These are phyloP conservation scores for Diophrys appendiculata DNA, from an alignment of 73 alveolate species.

Conservation along the genomic window DNA sequence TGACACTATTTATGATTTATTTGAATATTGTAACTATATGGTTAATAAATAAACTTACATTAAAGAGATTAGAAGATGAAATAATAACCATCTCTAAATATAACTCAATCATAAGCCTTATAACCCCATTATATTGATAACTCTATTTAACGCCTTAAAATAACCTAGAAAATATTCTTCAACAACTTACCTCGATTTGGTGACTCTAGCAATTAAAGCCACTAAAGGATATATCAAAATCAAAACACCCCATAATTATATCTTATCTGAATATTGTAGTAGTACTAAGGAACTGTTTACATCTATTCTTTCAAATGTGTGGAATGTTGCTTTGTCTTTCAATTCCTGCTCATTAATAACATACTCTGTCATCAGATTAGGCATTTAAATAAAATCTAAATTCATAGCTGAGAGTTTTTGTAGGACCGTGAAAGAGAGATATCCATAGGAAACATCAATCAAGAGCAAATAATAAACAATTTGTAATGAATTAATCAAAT, in stretches of 20 bases:
- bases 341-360: neutral
- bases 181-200: neutral
- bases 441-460: neutral
- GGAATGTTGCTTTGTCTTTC: neutral
- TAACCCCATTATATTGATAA: neutral
- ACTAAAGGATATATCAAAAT: neutral
- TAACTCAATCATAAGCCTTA: neutral
- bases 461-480: neutral
- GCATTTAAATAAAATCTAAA: neutral
- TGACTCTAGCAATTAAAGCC: neutral
- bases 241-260: neutral
- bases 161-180: neutral
- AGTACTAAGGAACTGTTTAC: neutral
- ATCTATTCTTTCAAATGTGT: neutral
- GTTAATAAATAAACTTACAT: neutral
- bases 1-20: neutral
- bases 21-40: neutral
- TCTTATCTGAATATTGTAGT: neutral
- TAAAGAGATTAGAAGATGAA: neutral
- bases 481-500: neutral
- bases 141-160: neutral
- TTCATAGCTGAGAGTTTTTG: neutral
- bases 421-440: neutral
- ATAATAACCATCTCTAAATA: neutral
- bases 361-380: neutral